Evolutionary conservation across 768 basidiomycete species (phyloP), one percentile per base, ranked within the genome.

Genomic region (Russula griseocarnosa): DNA sequence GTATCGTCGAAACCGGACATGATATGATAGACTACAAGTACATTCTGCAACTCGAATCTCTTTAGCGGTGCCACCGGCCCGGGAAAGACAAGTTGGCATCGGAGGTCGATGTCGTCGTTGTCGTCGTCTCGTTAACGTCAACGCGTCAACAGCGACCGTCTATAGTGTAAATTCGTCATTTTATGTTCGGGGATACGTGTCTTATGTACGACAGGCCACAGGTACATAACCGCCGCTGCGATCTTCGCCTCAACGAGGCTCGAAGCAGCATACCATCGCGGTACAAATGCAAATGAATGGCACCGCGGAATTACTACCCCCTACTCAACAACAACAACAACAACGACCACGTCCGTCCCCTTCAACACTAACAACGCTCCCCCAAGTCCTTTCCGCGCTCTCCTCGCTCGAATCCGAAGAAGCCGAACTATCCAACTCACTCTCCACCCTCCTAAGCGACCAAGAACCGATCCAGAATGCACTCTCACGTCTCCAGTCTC

Each of bases 341-440:
- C 42, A 44, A 44, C 40, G 30, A n/a, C 18, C 8, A 46, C 38
- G 71, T 30, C 69, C 70, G 24, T 61, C 71, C 24, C 72, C 70
- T 13, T 69, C 67, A 20, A 69, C 71, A 13, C 79, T 92, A 32
- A 88, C 83, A 1, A 85, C 77, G 55, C 72, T 91, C 18, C 77
- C 84, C 14, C 86, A 92, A 66, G 86, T 93, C 47, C 75, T 93
- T 22, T 83, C 87, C n/a, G 84, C 83, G 58, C 80, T 93, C 20
- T 88, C 91, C 18, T 79, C 80, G 32, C 81, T 90, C 54, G 86
- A 95, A 71, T 84, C 87, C 7, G 83, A 88, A 70, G 92, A 95
- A 72, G 79, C 87, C 36, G 81, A 87, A 26, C 81, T 95, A 18
- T 90, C 92, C 18, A 80, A 81, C 58, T 84, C 86, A 9, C 82